Evolutionary conservation across 352 stramenopile species (phyloP).

Genomic region (Globisporangium viniferum): DNA sequence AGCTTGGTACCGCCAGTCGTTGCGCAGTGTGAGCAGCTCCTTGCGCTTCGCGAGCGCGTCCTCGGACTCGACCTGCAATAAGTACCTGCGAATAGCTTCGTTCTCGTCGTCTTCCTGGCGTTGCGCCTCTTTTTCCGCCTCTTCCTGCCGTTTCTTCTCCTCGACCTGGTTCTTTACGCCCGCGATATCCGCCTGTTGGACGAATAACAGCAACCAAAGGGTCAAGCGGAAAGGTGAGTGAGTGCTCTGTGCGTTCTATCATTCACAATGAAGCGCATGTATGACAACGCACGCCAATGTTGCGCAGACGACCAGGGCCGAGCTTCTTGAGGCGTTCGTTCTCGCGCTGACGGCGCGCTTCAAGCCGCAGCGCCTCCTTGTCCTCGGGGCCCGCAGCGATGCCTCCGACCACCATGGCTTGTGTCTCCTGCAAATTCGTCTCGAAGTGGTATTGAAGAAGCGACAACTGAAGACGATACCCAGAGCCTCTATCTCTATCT

Average conservation of each 20-base stretch:
- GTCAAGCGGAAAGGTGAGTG: slow-evolving; percentile 4
- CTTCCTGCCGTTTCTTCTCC: slow-evolving; percentile 56
- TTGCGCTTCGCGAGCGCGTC: slow-evolving; percentile 56
- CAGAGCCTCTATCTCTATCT: not conserved
- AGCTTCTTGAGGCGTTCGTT: slow-evolving; percentile 69
- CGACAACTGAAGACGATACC: not conserved
- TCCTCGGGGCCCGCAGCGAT: slow-evolving; percentile 23
- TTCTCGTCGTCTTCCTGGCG: slow-evolving; percentile 50
- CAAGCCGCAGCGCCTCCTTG: slow-evolving; percentile 51
- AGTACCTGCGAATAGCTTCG: slow-evolving; percentile 62
- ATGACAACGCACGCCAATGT: slow-evolving; percentile 47
- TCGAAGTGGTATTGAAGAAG: not conserved
- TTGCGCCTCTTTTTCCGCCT: slow-evolving; percentile 36
- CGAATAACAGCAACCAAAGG: not conserved
- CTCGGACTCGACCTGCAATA: slow-evolving; percentile 77
- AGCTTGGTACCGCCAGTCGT: slow-evolving; percentile 59
- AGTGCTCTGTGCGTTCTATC: not conserved
- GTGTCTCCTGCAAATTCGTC: not conserved
- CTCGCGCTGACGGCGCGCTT: slow-evolving; percentile 60
- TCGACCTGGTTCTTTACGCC: slow-evolving; percentile 74
- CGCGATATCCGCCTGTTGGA: slow-evolving; percentile 59
- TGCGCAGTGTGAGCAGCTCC: slow-evolving; percentile 60
- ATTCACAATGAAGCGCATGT: not conserved
- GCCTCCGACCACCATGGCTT: slow-evolving; percentile 15
- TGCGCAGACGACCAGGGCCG: slow-evolving; percentile 54